Base-by-base conservation (phyloP, 2,329 filamentous ascomycete genomes). In the Phialocephala sp. region DNA sequence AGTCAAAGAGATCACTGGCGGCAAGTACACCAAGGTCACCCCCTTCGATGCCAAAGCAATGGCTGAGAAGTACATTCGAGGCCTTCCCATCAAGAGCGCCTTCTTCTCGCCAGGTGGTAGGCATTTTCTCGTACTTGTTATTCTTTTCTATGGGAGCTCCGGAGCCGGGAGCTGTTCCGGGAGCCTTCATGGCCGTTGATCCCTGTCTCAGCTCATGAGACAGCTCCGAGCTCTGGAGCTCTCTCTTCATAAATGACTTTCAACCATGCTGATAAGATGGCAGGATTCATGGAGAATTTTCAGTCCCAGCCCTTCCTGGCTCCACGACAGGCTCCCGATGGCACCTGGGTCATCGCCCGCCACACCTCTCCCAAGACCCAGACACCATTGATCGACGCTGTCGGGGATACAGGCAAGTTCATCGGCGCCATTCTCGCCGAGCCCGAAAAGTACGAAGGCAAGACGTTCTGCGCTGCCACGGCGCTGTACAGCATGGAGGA, bases 231-330 rank as follows among this genome's bases (percentile, higher is more conserved):
- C 27, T 32, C 27, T 32, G 27, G 27, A 32, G 27, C 27, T 32
- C 3, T 32, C 27, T 32, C 27, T 32, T 32, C 3, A 32, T 3
- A 32, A 32, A 32, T 3, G 27, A 32, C 27, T 32, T 32, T 32
- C 27, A 32, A 32, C 27, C 3, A 32, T 32, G 27, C 27, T 32
- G 6, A 32, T 32, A 32, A 32, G 6, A 32, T 32, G 27, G 27
- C 27, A 32, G 77, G 72, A 15, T 85, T 83, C 63, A 84, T 85
- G 82, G 76, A 80, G 67, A 85, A 84, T 63, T 77, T 80, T 37
- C 52, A 64, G 1, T 52, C 71, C n/a, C 76, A 80, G 64, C n/a
- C 56, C 1, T 72, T 72, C 5, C 47, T 72, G 20, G 64, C 69
- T 45, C 68, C 72, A 12, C 50, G 58, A 8, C 65, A 68, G 59